Conservation (phyloP, 2,329 filamentous ascomycete species). For the Teratosphaeria viscida region DNA sequence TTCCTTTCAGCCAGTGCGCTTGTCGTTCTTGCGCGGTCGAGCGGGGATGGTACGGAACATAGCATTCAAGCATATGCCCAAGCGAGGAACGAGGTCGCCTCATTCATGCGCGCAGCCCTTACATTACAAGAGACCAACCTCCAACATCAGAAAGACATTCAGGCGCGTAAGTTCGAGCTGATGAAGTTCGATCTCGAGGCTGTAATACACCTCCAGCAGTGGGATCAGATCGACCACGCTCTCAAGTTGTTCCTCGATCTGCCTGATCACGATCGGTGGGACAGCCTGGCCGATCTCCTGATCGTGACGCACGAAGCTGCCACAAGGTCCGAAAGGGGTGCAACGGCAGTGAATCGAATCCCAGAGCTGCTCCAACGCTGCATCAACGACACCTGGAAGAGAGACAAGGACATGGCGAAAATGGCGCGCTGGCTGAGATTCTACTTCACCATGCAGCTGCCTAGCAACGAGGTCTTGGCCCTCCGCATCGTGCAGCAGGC, state of each 20-base stretch:
- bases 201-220: constrained; percentile 54
- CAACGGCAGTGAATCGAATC: constrained; percentile 11
- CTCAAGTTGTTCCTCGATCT: constrained; percentile 36
- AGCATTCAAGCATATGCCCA: constrained; percentile 53
- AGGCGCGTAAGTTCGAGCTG: constrained; percentile 42
- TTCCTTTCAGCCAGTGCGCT: constrained; percentile 49
- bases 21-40: constrained; percentile 38
- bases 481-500: constrained; percentile 52
- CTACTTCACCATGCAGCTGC: constrained; percentile 58
- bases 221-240: constrained; percentile 54
- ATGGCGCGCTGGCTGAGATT: constrained; percentile 71
- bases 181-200: constrained; percentile 73
- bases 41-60: constrained; percentile 31
- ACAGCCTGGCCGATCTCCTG: constrained; percentile 37
- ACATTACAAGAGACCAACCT: constrained; percentile 32
- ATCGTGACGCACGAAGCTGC: constrained; percentile 33
- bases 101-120: constrained; percentile 33
- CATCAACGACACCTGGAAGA: constrained; percentile 54
- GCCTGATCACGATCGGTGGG: constrained; percentile 28
- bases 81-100: constrained; percentile 49
- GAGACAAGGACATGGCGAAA: constrained; percentile 44
- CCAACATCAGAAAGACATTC: constrained; percentile 22
- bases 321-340: constrained; percentile 15
- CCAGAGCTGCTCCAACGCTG: constrained; percentile 48
- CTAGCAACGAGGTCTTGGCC: constrained; percentile 37